Evolutionary conservation across 1,284 basidiomycete species (phyloP), one percentile per base, ranked within the genome.

Genomic region (Leccinum subrobustum): DNA sequence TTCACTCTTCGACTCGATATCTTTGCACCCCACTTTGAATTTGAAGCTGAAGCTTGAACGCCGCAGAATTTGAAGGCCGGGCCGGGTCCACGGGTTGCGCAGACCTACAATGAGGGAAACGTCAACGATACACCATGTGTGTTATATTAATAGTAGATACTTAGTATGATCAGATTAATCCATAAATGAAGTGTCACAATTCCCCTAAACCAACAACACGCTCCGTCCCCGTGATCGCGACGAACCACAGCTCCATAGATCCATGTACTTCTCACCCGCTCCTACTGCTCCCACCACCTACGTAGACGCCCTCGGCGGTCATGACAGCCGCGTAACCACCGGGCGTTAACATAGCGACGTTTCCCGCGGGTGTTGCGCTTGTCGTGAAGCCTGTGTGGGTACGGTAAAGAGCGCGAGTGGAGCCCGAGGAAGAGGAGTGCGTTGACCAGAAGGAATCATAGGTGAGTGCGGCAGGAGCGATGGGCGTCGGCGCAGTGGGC

Each of bases 361-460:
- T 75, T 1, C 70, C 72, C 2, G 60, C 54, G 4, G 71, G 61
- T 3, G 66, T 57, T 0, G 69, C 68, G 12, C 65, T 72, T 6
- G 70, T 64, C 1, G 69, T 63, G 47, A 72, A 72, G 3, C 70
- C 73, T 2, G 70, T 61, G 3, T 73, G 65, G 4, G 73, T 75
- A 3, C 75, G 70, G 48, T 75, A 76, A 8, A 74, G 63, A 1
- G 70, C 67, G 5, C 70, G 71, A 0, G 70, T 71, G 7, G 69
- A 37, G 6, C 69, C 70, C 2, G 68, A 39, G 3, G 68, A 64
- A 1, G 77, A 72, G 5, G 76, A 74, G 63, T 84, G 81, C 6
- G 82, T 77, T 3, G 84, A 86, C 85, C 86, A 88, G 66, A 88
- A 87, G 0, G 84, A 82, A 68, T 87, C 86, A 64, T 88, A 87